Conservation (phyloP, 352 stramenopile species). For the Globisporangium canariense region DNA sequence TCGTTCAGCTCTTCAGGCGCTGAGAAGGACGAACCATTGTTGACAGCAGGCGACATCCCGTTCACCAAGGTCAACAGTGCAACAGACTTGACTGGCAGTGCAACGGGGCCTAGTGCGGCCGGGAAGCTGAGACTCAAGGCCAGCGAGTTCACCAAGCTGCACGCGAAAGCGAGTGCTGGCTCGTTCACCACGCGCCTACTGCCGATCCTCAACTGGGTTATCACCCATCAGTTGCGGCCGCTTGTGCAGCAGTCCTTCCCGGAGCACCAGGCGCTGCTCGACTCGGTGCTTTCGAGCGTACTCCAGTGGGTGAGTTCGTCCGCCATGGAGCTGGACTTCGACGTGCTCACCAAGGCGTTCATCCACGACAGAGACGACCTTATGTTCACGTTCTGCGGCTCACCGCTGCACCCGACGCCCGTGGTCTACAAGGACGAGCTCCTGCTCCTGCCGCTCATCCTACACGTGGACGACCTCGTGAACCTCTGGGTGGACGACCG, state of each 20-base stretch:
- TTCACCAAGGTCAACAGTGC: conserved; percentile 12
- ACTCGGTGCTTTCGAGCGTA: conserved; percentile 34
- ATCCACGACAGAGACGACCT: conserved; percentile 46
- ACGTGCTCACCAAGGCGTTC: conserved; percentile 60
- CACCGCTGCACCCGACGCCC: conserved; percentile 49
- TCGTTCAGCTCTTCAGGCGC: conserved; percentile 20
- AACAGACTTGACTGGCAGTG: background rate
- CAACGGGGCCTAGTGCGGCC: background rate
- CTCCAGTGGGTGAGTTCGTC: conserved; percentile 43
- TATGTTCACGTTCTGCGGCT: conserved; percentile 52
- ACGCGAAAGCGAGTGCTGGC: conserved; percentile 48
- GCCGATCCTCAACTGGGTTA: conserved; percentile 40
- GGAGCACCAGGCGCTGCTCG: conserved; percentile 56
- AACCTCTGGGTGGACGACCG: conserved; percentile 75
- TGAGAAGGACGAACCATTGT: conserved; percentile 6
- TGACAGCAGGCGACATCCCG: conserved; percentile 1
- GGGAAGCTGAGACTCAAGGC: conserved; percentile 33
- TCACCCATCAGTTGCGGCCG: conserved; percentile 32
- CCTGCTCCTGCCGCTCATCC: conserved; percentile 49
- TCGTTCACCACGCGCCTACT: conserved; percentile 45
- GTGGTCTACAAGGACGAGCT: conserved; percentile 59
- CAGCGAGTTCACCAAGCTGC: conserved; percentile 65
- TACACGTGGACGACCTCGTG: conserved; percentile 64
- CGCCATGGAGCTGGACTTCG: conserved; percentile 52
- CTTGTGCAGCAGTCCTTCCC: conserved; percentile 47